Conservation (phyloP, 352 stramenopile genomes). For the Hyaloperonospora brassicae region DNA sequence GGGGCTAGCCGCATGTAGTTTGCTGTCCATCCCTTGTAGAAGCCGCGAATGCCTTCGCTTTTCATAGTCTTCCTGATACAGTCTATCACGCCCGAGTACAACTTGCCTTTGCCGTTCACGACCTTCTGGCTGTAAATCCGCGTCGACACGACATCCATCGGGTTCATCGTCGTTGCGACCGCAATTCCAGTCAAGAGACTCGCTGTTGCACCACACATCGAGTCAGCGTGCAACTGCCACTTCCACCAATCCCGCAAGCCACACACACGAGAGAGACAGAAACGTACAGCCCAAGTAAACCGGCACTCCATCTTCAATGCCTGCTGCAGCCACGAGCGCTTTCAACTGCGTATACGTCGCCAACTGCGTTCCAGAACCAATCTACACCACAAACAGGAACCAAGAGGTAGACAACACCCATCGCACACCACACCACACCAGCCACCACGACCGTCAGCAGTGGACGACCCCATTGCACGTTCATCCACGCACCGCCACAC, state of each 20-base stretch:
- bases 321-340: constrained; percentile 65
- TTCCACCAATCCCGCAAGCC: neutral
- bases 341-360: constrained; percentile 82
- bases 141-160: constrained; percentile 83
- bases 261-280: neutral
- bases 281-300: constrained; percentile 72
- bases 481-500: constrained; percentile 50
- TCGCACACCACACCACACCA: too few species aligned
- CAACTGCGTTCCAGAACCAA: constrained; percentile 76
- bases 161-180: constrained; percentile 83
- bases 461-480: neutral
- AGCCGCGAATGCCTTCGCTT: constrained; percentile 64
- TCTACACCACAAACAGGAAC: constrained; percentile 27
- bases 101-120: constrained; percentile 73
- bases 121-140: constrained; percentile 84
- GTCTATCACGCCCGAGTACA: constrained; percentile 71
- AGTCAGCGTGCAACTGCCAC: constrained; percentile 5
- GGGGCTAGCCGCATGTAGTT: constrained; percentile 83
- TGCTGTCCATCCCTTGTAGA: constrained; percentile 84
- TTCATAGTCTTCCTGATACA: constrained; percentile 76
- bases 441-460: constrained; percentile 5
- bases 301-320: constrained; percentile 61
- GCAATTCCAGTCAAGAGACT: constrained; percentile 74
- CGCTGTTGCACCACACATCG: constrained; percentile 26
- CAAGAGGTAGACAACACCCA: too few species aligned